phyloP scores from a whole-genome alignment of 202 grass and related monocot genomes.

The Carex arenaria region DNA sequence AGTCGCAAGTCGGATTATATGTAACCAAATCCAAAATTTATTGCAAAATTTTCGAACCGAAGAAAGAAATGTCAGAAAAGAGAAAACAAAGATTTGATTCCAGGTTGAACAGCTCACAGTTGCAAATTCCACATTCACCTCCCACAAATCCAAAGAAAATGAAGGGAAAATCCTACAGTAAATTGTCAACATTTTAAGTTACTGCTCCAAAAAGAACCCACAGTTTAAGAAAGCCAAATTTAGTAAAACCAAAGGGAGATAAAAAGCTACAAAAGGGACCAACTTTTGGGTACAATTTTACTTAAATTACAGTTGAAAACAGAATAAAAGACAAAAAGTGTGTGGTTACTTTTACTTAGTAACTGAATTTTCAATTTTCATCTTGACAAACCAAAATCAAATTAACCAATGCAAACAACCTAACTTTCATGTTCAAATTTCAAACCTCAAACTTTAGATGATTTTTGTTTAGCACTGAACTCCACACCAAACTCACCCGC shows the following conservation, averaged over 20 bases:
- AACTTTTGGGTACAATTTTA: background rate
- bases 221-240: background rate
- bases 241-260: background rate
- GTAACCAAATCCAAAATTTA: background rate
- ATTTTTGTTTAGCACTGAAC: background rate
- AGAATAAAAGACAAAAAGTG: slow-evolving; percentile 12
- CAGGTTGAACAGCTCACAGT: background rate
- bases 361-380: slow-evolving; percentile 11
- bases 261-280: slow-evolving; percentile 1
- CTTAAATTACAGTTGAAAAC: slow-evolving; percentile 2
- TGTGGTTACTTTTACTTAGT: slow-evolving; percentile 9
- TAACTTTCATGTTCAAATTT: background rate
- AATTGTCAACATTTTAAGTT: background rate
- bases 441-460: background rate
- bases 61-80: background rate
- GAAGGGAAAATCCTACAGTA: background rate
- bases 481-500: too few relatives aligned
- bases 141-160: background rate
- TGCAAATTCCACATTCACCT: background rate
- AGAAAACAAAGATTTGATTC: background rate
- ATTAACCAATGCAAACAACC: background rate
- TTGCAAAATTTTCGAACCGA: background rate
- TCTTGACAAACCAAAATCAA: background rate
- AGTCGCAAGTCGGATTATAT: background rate
- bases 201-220: background rate